A percentile compares a stretch with the other conserved stretches of the same genome.
These are phyloP conservation scores for Eruca vesicaria DNA, from an alignment of 441 rosid species.

Conservation along the genomic window DNA sequence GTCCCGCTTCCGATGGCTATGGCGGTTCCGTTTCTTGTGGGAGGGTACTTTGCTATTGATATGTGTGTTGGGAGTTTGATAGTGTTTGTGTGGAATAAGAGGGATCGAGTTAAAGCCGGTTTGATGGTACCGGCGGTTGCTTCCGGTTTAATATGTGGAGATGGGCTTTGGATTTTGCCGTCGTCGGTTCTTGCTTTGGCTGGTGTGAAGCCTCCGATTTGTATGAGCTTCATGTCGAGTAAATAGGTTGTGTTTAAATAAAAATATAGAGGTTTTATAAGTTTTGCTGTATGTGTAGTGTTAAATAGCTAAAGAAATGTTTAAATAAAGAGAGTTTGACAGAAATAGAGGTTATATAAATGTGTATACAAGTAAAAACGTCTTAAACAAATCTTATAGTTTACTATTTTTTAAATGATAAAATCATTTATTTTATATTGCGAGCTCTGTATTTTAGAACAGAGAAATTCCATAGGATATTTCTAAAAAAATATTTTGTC, in stretches of 20 bases:
- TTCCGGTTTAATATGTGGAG: slow-evolving; percentile 83
- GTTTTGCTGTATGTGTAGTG: neutral
- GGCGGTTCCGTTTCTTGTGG: slow-evolving; percentile 89
- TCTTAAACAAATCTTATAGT: too few species aligned
- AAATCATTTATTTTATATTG: too few species aligned
- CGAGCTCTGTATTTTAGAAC: too few species aligned
- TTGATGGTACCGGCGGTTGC: slow-evolving; percentile 79
- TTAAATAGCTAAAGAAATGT: neutral
- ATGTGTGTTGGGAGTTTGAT: slow-evolving; percentile 84
- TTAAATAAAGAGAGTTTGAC: neutral
- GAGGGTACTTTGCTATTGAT: slow-evolving; percentile 79
- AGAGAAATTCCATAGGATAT: too few species aligned
- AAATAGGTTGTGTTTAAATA: neutral
- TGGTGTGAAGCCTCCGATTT: slow-evolving; percentile 68
- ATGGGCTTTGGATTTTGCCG: slow-evolving; percentile 83
- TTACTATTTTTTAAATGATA: too few species aligned
- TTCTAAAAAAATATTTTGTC: too few species aligned
- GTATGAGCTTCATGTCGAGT: slow-evolving; percentile 56
- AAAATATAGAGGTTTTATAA: neutral
- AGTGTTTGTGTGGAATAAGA: slow-evolving; percentile 66
- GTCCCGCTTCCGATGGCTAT: slow-evolving; percentile 85
- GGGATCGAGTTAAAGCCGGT: slow-evolving; percentile 46
- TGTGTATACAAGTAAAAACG: neutral
- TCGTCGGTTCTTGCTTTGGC: slow-evolving; percentile 74
- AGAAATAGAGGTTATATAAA: neutral